These are phyloP conservation scores for Botryosphaeria dothidea DNA, from an alignment of 2,329 filamentous ascomycete species.

Conservation along the genomic window DNA sequence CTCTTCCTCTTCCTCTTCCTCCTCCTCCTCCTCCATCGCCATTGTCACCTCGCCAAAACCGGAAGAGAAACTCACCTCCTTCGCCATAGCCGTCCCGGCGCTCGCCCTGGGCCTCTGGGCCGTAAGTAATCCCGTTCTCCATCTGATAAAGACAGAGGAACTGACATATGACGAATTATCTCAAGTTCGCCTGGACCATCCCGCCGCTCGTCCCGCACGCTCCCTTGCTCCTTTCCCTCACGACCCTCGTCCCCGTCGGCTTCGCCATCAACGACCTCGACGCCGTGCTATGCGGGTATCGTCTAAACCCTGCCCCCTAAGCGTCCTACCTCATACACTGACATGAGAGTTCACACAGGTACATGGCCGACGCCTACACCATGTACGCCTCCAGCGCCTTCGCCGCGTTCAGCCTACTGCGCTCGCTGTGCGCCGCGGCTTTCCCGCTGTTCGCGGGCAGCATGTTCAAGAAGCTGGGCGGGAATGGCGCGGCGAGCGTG, in stretches of 20 bases:
- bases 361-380: conserved; percentile 17
- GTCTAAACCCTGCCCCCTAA: too few relatives aligned
- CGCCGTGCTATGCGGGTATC: not conserved
- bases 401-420: conserved; percentile 11
- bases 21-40: not conserved
- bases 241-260: conserved; percentile 16
- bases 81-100: conserved; percentile 5
- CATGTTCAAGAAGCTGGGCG: conserved; percentile 8
- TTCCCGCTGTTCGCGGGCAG: conserved; percentile 10
- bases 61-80: conserved; percentile 1
- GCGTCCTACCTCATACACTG: too few relatives aligned
- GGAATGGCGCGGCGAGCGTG: not conserved
- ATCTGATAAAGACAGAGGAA: too few relatives aligned
- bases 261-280: conserved; percentile 12
- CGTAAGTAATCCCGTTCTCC: too few relatives aligned
- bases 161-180: too few relatives aligned
- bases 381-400: conserved; percentile 17
- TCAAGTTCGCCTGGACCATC: conserved; percentile 17
- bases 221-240: not conserved
- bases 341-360: too few relatives aligned
- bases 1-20: conserved; percentile 2
- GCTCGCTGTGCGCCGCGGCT: conserved; percentile 1
- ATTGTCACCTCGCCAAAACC: not conserved
- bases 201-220: not conserved
- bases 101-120: conserved; percentile 5